These are phyloP conservation scores for Aspergillus ibericus DNA, from an alignment of 2,329 filamentous ascomycete species.

Conservation along the genomic window DNA sequence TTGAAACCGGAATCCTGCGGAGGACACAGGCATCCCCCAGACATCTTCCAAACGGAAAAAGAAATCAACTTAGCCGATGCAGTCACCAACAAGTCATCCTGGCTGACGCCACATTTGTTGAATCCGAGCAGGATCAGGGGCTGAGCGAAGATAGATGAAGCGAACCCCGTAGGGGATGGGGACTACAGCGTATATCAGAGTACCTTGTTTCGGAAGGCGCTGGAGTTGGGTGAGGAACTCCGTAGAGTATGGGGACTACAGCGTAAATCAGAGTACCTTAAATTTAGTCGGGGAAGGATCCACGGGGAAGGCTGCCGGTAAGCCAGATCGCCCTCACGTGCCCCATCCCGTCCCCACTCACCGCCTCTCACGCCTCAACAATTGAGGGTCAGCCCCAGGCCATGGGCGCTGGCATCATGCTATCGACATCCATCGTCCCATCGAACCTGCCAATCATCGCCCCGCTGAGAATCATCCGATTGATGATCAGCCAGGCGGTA, in stretches of 20 bases:
- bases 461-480: background rate
- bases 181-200: slow-evolving; percentile 7
- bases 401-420: background rate
- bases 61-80: background rate
- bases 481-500: background rate
- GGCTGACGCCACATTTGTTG: background rate
- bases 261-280: slow-evolving; percentile 10
- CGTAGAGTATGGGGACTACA: slow-evolving; percentile 8
- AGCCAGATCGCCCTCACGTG: slow-evolving; percentile 19
- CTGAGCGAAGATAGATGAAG: background rate
- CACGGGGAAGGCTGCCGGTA: slow-evolving; percentile 7
- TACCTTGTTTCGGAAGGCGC: background rate
- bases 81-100: background rate
- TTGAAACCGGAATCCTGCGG: background rate
- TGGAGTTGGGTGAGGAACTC: background rate
- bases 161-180: slow-evolving; percentile 3
- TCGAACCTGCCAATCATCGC: slow-evolving; percentile 1
- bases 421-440: background rate
- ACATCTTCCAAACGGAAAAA: background rate
- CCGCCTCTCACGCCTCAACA: slow-evolving; percentile 23
- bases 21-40: background rate
- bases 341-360: slow-evolving; percentile 12
- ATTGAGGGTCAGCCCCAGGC: slow-evolving; percentile 11
- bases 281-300: slow-evolving; percentile 7
- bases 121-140: slow-evolving; percentile 3